Conservation (phyloP, 1,284 basidiomycete genomes). For the Apiotrichum veenhuisii region DNA sequence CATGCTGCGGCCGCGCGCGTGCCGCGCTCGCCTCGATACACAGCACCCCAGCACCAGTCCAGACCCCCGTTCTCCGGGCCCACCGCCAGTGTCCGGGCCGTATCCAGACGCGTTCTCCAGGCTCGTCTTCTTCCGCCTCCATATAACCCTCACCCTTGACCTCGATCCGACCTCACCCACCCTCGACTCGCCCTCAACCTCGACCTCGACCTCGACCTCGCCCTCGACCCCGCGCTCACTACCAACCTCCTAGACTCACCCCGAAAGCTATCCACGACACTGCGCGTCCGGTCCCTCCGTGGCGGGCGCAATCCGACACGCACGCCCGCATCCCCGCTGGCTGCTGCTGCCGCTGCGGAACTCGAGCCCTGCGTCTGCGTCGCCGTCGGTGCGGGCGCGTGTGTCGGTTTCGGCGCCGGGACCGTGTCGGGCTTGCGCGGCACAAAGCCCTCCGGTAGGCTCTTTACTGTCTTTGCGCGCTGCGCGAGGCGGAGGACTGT, state of each 20-base stretch:
- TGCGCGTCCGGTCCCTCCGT: conserved; percentile 5
- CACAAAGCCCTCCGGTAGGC: not conserved
- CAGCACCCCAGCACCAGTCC: no score
- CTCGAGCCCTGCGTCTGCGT: not conserved
- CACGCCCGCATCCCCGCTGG: not conserved
- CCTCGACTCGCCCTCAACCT: not conserved
- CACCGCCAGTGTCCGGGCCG: no score
- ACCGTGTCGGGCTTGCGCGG: not conserved
- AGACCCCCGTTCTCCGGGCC: no score
- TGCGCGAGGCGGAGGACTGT: not conserved
- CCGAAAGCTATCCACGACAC: conserved; percentile 10
- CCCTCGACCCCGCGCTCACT: not conserved
- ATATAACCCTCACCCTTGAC: no score
- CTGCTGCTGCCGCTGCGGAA: not conserved
- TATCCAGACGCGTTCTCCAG: no score
- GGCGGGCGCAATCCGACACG: conserved; percentile 1
- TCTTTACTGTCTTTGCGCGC: not conserved
- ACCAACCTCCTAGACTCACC: conserved; percentile 3
- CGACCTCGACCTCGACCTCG: not conserved
- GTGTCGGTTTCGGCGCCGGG: not conserved
- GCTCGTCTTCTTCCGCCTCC: no score
- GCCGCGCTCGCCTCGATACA: no score
- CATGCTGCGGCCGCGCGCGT: no score
- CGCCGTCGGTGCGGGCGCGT: not conserved
- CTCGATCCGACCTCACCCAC: not conserved